Base-by-base conservation (phyloP, 768 basidiomycete genomes). In the Vararia minispora region DNA sequence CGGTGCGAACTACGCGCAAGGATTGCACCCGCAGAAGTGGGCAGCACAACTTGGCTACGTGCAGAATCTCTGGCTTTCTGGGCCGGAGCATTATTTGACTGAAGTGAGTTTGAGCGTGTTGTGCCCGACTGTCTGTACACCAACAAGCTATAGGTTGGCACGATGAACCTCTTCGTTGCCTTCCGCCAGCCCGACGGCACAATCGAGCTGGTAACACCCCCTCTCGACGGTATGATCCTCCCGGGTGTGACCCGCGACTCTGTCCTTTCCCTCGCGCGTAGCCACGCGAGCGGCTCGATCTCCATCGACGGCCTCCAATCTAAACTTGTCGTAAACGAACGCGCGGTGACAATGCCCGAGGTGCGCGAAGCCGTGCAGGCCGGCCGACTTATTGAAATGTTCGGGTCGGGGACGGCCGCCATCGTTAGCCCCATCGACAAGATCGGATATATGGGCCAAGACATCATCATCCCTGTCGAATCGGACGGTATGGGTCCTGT, bases 81-180 rank as follows among this genome's bases (percentile, higher is more conserved):
- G 80, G 2, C 66, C 79, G 1, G 61, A 77, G 13, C 70, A 68
- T 37, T 54, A 68, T 46, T 57, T 76, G 26, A 76, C 74, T 1
- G 74, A 76, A 59, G 63, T 60, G 13, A 10, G 51, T 28, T 22
- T 44, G 52, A 54, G 14, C 17, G 4, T 17, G 9, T 66, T n/a
- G 59, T 67, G 8, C 63, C 63, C 9, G 60, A 64, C 17, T 44
- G 55, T n/a, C 59, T 22, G 23, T 29, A 2, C 22, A 34, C 65
- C 40, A 59, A 51, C 47, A 63, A 62, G 5, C 61, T 65, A 1
- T 72, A 81, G 52, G 81, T 73, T 28, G 72, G 87, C 32, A 66
- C 77, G 10, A 90, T 89, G 87, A 90, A 90, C 56, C 66, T 88
- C 37, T 85, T 88, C 45, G 67, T 72, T 11, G 79, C 77, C 1